phyloP scores from a whole-genome alignment of 2,329 filamentous ascomycete species.

The Kalmusia sp. region DNA sequence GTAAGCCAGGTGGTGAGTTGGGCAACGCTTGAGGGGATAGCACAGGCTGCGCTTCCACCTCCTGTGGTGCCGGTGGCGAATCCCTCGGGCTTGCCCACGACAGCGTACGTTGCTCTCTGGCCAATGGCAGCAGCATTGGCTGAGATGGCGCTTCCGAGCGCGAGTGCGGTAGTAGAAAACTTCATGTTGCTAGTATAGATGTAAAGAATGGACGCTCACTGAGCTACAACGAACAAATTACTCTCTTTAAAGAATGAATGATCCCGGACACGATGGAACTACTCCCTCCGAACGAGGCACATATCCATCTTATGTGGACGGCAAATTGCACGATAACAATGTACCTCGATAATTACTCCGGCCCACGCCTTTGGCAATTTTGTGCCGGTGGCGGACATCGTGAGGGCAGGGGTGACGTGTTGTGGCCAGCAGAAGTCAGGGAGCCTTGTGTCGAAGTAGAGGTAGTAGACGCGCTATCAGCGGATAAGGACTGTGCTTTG shows the following conservation, averaged over 20 bases:
- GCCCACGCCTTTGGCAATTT: not conserved
- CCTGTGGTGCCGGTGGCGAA: slow-evolving; percentile 65
- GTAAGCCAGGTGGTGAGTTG: slow-evolving; percentile 67
- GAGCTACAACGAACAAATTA: not conserved
- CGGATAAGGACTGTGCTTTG: not conserved
- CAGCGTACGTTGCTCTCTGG: slow-evolving; percentile 27
- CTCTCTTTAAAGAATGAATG: slow-evolving; percentile 2
- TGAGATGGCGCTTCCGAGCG: slow-evolving; percentile 22
- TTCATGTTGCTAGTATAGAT: slow-evolving; percentile 25
- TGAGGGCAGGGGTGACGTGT: not conserved
- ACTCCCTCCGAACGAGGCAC: not conserved
- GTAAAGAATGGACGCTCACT: slow-evolving; percentile 10
- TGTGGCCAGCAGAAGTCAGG: too few relatives aligned
- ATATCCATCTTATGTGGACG: slow-evolving; percentile 4
- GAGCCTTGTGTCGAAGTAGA: not conserved
- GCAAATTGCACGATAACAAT: slow-evolving; percentile 1
- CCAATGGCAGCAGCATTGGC: slow-evolving; percentile 25
- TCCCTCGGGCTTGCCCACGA: slow-evolving; percentile 52
- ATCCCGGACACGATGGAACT: not conserved
- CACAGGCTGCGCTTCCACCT: slow-evolving; percentile 62
- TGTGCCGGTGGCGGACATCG: slow-evolving; percentile 6
- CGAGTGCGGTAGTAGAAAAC: slow-evolving; percentile 19
- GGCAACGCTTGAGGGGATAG: slow-evolving; percentile 60
- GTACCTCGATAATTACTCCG: slow-evolving; percentile 1
- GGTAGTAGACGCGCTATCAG: not conserved